Base-by-base conservation (phyloP, 768 basidiomycete species). In the Pluteus cervinus region DNA sequence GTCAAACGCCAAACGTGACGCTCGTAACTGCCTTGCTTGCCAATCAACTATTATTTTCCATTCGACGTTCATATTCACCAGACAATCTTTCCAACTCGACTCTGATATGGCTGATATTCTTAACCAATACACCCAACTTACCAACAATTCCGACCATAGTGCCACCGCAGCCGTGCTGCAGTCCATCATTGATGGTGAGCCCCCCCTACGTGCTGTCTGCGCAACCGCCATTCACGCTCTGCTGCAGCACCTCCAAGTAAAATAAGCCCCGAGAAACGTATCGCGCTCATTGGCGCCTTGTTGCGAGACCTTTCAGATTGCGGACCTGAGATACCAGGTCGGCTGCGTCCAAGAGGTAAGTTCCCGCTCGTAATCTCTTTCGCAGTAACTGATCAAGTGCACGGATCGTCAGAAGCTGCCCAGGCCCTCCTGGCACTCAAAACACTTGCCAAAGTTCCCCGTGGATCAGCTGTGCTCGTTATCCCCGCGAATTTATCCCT, bases 401-500 rank as follows among this genome's bases (percentile, higher is more conserved):
- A n/a, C n/a, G n/a, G n/a, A n/a, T n/a, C n/a, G n/a, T n/a, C 52
- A 91, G 88, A 89, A 54, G 73, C 76, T 21, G 64, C 75, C 3
- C 71, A 65, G 23, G 87, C 85, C 11, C 62, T 92, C 2, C 60
- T 76, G 30, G 76, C 84, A 1, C 54, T 92, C 40, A 91, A 91
- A 58, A 74, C 73, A 6, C 70, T 92, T 3, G 87, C 81, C 10
- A 80, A 79, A 49, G 73, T 79, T 36, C 79, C 75, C 0, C 61
- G 76, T 3, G 84, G 83, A 11, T 87, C 90, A 4, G 60, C 66
- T 35, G 62, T 79, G 36, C 65, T 89, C 16, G 70, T 75, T 4
- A 62, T 64, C 1, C 49, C 73, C 6, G 50, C 66, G 16, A 85
- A 81, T 52, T 61, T 90, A 16, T 67, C 69, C 2, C 58, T 65